These are phyloP conservation scores for Agrostemma githago DNA, from an alignment of 148 eudicot genomes.

Conservation along the genomic window DNA sequence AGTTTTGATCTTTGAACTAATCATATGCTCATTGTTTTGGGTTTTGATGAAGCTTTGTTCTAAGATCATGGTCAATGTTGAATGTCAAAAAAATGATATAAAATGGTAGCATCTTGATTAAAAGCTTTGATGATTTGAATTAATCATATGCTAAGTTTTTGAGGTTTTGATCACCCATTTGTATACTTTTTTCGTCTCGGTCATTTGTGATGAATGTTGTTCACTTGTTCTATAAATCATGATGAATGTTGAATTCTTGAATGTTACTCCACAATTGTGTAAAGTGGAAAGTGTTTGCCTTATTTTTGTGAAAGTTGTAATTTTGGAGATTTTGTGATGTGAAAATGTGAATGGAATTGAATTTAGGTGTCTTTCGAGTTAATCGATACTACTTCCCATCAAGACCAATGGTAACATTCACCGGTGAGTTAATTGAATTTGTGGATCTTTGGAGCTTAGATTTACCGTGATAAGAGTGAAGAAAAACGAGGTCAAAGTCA, in stretches of 20 bases:
- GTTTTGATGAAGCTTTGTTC: too few relatives aligned
- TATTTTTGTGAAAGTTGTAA: not conserved
- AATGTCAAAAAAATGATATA: too few relatives aligned
- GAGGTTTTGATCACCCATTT: not conserved
- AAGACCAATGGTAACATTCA: too few relatives aligned
- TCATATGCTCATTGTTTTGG: not conserved
- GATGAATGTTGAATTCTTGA: slow-evolving; percentile 1
- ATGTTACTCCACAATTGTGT: not conserved
- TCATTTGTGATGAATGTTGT: too few relatives aligned
- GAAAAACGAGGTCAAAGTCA: too few relatives aligned
- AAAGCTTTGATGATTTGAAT: too few relatives aligned
- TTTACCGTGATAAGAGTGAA: not conserved
- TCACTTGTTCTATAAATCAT: not conserved
- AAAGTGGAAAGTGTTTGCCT: not conserved
- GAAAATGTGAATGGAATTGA: not conserved
- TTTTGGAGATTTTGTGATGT: not conserved
- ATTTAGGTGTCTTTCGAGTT: not conserved
- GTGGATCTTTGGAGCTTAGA: not conserved
- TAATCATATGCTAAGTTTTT: not conserved
- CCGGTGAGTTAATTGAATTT: not conserved
- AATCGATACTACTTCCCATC: too few relatives aligned
- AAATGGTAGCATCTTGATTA: too few relatives aligned
- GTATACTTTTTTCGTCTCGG: too few relatives aligned
- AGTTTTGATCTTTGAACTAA: not conserved
- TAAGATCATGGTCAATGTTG: too few relatives aligned